Evolutionary conservation across 495 filamentous ascomycete genomes (phyloP).

Genomic region (Penicillium verhagenii): DNA sequence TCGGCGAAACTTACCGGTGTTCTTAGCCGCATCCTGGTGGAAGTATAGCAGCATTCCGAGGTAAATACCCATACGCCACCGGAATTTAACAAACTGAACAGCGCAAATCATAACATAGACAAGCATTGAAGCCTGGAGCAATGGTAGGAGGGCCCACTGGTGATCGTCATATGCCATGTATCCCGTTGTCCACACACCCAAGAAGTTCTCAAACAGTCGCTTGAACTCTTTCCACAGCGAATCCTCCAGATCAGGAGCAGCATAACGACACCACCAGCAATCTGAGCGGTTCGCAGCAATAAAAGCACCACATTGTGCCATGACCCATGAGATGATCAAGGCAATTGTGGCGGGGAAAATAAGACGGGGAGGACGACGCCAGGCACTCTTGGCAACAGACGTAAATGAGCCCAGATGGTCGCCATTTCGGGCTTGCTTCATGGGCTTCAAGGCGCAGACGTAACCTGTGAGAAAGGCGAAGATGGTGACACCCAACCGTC

Average conservation of each 20-base stretch:
- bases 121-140: slow-evolving; percentile 61
- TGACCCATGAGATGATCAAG: slow-evolving; percentile 55
- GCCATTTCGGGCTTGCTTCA: slow-evolving; percentile 58
- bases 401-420: slow-evolving; percentile 51
- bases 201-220: slow-evolving; percentile 50
- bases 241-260: slow-evolving; percentile 44
- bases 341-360: slow-evolving; percentile 60
- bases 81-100: slow-evolving; percentile 55
- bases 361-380: slow-evolving; percentile 61
- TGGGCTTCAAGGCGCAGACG: slow-evolving; percentile 64
- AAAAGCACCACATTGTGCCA: slow-evolving; percentile 60
- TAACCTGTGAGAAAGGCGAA: slow-evolving; percentile 69
- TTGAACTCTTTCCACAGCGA: slow-evolving; percentile 34
- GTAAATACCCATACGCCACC: slow-evolving; percentile 54
- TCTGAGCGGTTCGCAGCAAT: slow-evolving; percentile 54
- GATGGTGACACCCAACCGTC: slow-evolving; percentile 62
- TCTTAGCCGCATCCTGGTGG: slow-evolving; percentile 40
- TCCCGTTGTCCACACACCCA: slow-evolving; percentile 57
- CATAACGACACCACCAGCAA: slow-evolving; percentile 60
- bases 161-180: slow-evolving; percentile 62
- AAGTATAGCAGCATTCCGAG: slow-evolving; percentile 53
- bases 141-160: slow-evolving; percentile 64
- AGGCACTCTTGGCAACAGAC: slow-evolving; percentile 59
- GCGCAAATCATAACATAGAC: slow-evolving; percentile 58
- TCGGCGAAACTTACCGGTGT: slow-evolving; percentile 24